These are phyloP conservation scores for Cytidiella melzeri DNA, from an alignment of 768 basidiomycete species.

Conservation along the genomic window DNA sequence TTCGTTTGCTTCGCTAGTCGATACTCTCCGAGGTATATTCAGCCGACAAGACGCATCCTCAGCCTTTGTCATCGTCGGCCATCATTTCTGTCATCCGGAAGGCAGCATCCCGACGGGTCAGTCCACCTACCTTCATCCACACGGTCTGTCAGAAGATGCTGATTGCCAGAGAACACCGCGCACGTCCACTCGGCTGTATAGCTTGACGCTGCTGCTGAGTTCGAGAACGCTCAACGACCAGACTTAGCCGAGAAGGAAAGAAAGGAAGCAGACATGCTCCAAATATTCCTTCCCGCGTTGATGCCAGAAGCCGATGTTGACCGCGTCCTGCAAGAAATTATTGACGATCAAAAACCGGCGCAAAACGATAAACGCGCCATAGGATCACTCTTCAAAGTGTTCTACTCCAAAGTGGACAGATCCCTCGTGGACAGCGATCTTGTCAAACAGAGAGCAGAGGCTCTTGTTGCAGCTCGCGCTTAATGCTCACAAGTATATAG, in stretches of 20 bases:
- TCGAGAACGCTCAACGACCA: constrained; percentile 45
- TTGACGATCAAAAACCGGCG: constrained; percentile 25
- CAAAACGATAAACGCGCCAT: constrained; percentile 29
- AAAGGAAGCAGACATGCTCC: constrained; percentile 49
- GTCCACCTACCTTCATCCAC: constrained; percentile 20
- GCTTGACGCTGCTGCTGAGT: constrained; percentile 57
- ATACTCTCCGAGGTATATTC: constrained; percentile 65
- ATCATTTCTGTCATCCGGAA: constrained; percentile 52
- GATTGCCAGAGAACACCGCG: background rate
- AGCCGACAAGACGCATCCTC: constrained; percentile 50
- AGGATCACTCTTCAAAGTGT: constrained; percentile 53
- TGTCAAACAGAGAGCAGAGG: constrained; percentile 47
- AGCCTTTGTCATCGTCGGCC: constrained; percentile 39
- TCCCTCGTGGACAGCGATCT: constrained; percentile 49
- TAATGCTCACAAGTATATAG: background rate
- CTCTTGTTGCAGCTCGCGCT: constrained; percentile 1
- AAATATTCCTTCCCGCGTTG: constrained; percentile 53
- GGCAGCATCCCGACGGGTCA: constrained; percentile 51
- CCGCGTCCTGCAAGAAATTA: constrained; percentile 36
- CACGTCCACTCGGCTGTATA: constrained; percentile 23
- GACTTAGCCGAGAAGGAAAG: constrained; percentile 63
- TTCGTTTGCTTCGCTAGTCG: constrained; percentile 35
- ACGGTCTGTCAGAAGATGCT: background rate
- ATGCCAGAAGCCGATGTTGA: constrained; percentile 54
- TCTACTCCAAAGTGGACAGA: constrained; percentile 58